A percentile compares a stretch with the other conserved stretches of the same genome.
phyloP scores from a whole-genome alignment of 2,329 filamentous ascomycete species.

The Sarocladium kiliense region DNA sequence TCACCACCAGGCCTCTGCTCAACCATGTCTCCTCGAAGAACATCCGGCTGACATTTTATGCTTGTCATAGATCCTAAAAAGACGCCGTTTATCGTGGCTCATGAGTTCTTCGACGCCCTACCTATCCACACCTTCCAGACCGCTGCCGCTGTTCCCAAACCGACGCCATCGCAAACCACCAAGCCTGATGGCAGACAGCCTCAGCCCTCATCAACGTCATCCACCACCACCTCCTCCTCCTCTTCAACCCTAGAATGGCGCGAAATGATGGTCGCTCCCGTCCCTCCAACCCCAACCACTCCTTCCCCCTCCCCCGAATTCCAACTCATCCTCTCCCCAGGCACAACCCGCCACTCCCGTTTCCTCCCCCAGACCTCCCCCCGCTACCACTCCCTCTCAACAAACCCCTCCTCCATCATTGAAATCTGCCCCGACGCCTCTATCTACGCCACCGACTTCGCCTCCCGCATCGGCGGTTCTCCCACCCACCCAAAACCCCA shows the following conservation, averaged over 20 bases:
- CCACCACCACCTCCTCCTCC: slow-evolving; percentile 17
- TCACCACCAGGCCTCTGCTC: no score
- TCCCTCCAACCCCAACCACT: slow-evolving; percentile 50
- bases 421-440: slow-evolving; percentile 88
- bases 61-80: slow-evolving; percentile 51
- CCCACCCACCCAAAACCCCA: slow-evolving; percentile 45
- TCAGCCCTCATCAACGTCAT: background rate
- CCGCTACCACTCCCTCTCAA: slow-evolving; percentile 72
- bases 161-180: slow-evolving; percentile 31
- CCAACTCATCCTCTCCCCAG: slow-evolving; percentile 71
- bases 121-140: slow-evolving; percentile 95
- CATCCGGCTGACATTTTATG: background rate
- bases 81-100: slow-evolving; percentile 88
- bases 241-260: slow-evolving; percentile 59
- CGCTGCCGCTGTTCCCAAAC: slow-evolving; percentile 37
- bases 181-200: slow-evolving; percentile 9
- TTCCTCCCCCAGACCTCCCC: slow-evolving; percentile 78
- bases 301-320: slow-evolving; percentile 70
- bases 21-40: no score
- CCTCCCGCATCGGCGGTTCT: slow-evolving; percentile 74
- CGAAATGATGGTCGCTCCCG: slow-evolving; percentile 72
- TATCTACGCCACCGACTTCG: slow-evolving; percentile 76
- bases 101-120: slow-evolving; percentile 97
- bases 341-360: slow-evolving; percentile 73
- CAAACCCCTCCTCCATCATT: slow-evolving; percentile 63